Base-by-base conservation (phyloP, 192 early-diverging fungal species). In the Lobosporangium transversale region DNA sequence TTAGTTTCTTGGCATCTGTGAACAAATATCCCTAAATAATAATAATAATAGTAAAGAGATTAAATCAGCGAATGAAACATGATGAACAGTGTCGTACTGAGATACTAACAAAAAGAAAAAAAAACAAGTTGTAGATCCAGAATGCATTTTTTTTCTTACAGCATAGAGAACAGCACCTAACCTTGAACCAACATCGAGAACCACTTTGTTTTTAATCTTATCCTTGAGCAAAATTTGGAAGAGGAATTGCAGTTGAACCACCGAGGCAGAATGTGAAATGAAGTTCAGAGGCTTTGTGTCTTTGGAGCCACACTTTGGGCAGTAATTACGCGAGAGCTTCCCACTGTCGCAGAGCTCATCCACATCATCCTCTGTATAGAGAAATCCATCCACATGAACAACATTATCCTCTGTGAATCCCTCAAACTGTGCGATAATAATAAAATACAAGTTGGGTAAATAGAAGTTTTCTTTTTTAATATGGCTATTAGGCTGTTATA, bases 181-280 rank as follows among this genome's bases (percentile, higher is more conserved):
- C 45, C 87, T 70, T 14, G 87, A 89, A 21, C 87, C 87, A 53
- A 89, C 82, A 69, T 89, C 87, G 17, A 89, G 60, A 32, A 89
- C 68, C 18, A 79, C 70, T 55, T 85, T 87, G 37, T 66, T 76
- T 47, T 81, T 75, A 11, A 48, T 55, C 47, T 75, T 79, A 51
- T 84, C 70, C 56, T 61, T 76, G 15, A 88, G 53, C 21, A 69
- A 62, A 8, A 82, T 78, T 29, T 83, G 81, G 66, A 81, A 88
- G 20, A 88, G 37, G 59, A 81, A 88, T 40, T 82, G 84, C n/a
- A 88, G 60, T 61, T 85, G 86, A 11, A 85, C 66, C 0, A 83
- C 82, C 0, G 84, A 80, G 1, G 87, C 84, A 32, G 87, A 89
- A 57, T 89, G 87, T 0, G 86, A 86, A 20, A 89, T 88, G 42